Evolutionary conservation across 2,329 filamentous ascomycete genomes (phyloP).

Genomic region (Paraconiothyrium sp.): DNA sequence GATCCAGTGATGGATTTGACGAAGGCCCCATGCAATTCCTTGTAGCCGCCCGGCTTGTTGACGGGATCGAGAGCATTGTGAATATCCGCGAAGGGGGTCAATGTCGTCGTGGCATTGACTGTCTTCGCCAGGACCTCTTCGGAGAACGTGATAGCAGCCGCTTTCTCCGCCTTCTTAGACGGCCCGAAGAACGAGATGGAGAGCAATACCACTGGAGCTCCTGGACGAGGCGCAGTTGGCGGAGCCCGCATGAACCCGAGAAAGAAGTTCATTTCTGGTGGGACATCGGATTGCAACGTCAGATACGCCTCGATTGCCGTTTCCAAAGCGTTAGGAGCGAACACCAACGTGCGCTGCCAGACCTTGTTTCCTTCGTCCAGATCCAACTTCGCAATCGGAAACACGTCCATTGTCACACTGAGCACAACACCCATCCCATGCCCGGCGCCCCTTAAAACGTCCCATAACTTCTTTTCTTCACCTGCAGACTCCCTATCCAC

Average conservation of each 20-base stretch:
- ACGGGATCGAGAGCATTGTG: conserved; percentile 33
- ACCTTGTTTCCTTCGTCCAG: conserved; percentile 38
- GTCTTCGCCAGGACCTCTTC: conserved; percentile 26
- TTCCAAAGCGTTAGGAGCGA: conserved; percentile 33
- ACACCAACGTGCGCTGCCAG: conserved; percentile 45
- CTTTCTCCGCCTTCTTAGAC: conserved; percentile 31
- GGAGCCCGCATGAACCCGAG: conserved; percentile 43
- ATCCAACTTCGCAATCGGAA: conserved; percentile 34
- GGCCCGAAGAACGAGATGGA: conserved; percentile 34
- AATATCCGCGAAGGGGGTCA: conserved; percentile 27
- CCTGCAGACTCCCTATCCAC: conserved; percentile 26
- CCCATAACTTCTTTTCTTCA: conserved; percentile 41
- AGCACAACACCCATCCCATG: conserved; percentile 49
- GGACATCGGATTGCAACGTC: conserved; percentile 22
- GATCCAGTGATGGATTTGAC: conserved; percentile 22
- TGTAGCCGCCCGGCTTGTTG: conserved; percentile 44
- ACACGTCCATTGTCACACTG: conserved; percentile 34
- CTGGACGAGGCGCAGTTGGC: conserved; percentile 38
- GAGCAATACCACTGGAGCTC: conserved; percentile 41
- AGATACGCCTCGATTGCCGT: conserved; percentile 32
- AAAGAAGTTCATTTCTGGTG: conserved; percentile 22
- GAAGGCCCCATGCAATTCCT: conserved; percentile 35
- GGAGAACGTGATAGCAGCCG: conserved; percentile 20
- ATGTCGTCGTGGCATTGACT: conserved; percentile 31
- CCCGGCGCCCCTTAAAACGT: conserved; percentile 47